Evolutionary conservation across 2,329 filamentous ascomycete genomes (phyloP), one percentile per base, ranked within the genome.

Genomic region (Calonectria naviculata): DNA sequence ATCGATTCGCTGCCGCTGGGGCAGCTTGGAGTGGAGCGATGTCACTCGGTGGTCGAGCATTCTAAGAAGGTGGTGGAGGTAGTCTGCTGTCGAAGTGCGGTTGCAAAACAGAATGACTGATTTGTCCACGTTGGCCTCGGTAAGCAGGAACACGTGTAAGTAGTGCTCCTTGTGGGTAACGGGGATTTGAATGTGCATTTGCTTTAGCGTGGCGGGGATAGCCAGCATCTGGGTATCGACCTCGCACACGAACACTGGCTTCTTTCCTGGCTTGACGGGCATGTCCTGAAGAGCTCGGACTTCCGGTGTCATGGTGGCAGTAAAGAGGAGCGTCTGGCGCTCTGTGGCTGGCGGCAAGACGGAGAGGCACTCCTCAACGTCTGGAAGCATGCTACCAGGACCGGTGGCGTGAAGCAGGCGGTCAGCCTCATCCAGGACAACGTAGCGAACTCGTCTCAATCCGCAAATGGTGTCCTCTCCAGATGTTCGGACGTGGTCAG

Each of bases 401-500:
- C 90, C 91, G 61, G 91, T 90, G 38, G 92, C 89, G 44, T 93
- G 90, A 52, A 99, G 90, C 42, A 99, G 88, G 52, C 97, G 91
- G 84, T 99, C 97, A 5, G 97, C 97, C 87, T 99, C 97, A 81
- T 99, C 97, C 47, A 99, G 92, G 9, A 99, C 95, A 3, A 98
- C 94, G 81, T 94, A 95, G 68, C 91, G 91, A 29, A 95, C 93
- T 62, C 95, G 90, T 21, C 92, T 89, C 54, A 99, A 86, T 1
- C 95, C 95, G 70, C 91, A 92, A 71, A 97, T 90, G 0, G 96
- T 98, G 80, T 99, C 97, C 79, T 95, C 92, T 49, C 97, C 97
- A 19, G 96, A 98, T 1, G 91, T 95, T 44, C 92, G 91, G 80
- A 99, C 95, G 81, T 99, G 97, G 81, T 99, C 96, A 21, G 97